A percentile compares a stretch with the other conserved stretches of the same genome.
phyloP scores from a whole-genome alignment of 2,329 filamentous ascomycete species.

The Venturia effusa region DNA sequence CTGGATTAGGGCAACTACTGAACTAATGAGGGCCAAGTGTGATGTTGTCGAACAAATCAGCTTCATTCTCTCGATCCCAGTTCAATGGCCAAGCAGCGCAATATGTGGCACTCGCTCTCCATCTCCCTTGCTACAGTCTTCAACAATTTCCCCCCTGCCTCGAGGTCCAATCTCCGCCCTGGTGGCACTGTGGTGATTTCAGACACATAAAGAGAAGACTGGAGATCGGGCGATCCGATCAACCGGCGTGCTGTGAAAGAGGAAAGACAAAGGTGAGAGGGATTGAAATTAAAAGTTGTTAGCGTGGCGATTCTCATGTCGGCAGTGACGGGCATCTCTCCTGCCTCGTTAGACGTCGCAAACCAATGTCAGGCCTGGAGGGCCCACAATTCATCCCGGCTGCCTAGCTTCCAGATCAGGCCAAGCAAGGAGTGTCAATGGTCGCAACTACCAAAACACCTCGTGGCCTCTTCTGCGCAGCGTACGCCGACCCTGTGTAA shows the following conservation, averaged over 20 bases:
- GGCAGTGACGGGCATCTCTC: not conserved
- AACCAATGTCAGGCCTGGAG: not conserved
- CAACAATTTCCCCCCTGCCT: not conserved
- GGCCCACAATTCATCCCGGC: not conserved
- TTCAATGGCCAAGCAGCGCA: not conserved
- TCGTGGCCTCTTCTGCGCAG: not conserved
- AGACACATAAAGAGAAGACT: not conserved
- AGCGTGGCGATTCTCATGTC: not conserved
- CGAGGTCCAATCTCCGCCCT: not conserved
- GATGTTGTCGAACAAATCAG: no score
- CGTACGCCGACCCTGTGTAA: not conserved
- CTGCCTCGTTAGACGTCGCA: not conserved
- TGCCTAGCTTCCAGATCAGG: not conserved
- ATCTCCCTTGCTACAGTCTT: not conserved
- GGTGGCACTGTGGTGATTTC: not conserved
- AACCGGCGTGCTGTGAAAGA: not conserved
- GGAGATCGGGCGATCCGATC: not conserved
- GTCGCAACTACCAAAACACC: not conserved
- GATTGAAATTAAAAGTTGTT: not conserved
- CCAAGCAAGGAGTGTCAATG: not conserved
- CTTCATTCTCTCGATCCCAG: not conserved
- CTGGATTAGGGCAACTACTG: no score
- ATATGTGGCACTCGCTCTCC: not conserved
- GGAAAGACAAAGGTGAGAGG: not conserved
- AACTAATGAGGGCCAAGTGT: no score